phyloP scores from a whole-genome alignment of 225 moss, liverwort and hornwort genomes.

The Antitrichia curtipendula region DNA sequence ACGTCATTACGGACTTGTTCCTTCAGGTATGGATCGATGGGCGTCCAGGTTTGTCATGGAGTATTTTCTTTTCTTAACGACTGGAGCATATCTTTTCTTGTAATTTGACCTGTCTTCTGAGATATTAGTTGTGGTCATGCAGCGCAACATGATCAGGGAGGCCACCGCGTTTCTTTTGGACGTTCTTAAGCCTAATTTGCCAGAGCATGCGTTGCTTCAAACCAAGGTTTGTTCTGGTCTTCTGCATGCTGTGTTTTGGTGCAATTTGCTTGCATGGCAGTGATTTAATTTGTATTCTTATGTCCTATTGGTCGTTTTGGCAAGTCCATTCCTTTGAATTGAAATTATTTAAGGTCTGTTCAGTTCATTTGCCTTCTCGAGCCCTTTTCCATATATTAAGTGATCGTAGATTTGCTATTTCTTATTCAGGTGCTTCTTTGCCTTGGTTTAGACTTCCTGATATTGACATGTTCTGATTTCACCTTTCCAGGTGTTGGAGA shows the following conservation, averaged over 20 bases:
- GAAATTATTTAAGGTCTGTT: neutral
- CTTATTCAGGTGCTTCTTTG: neutral
- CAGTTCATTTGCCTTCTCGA: neutral
- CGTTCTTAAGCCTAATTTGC: conserved; percentile 89
- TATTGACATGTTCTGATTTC: neutral
- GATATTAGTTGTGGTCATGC: conserved; percentile 16
- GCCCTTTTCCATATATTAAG: neutral
- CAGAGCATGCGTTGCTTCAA: conserved; percentile 92
- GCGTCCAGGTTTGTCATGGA: neutral
- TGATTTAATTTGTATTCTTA: neutral
- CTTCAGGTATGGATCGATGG: conserved; percentile 30
- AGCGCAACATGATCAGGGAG: conserved; percentile 99
- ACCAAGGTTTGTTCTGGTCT: conserved; percentile 58
- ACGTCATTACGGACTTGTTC: conserved; percentile 88
- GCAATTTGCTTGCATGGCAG: neutral
- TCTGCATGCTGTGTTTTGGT: neutral
- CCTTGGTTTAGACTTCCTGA: neutral
- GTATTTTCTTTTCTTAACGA: neutral
- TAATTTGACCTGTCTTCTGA: neutral
- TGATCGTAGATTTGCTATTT: neutral
- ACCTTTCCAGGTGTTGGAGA: conserved; percentile 74
- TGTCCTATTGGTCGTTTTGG: neutral
- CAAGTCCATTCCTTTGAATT: neutral
- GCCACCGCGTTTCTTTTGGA: conserved; percentile 96
- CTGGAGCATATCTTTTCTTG: neutral